Evolutionary conservation across 2,329 filamentous ascomycete species (phyloP).

Genomic region (Aspergillus hortae): DNA sequence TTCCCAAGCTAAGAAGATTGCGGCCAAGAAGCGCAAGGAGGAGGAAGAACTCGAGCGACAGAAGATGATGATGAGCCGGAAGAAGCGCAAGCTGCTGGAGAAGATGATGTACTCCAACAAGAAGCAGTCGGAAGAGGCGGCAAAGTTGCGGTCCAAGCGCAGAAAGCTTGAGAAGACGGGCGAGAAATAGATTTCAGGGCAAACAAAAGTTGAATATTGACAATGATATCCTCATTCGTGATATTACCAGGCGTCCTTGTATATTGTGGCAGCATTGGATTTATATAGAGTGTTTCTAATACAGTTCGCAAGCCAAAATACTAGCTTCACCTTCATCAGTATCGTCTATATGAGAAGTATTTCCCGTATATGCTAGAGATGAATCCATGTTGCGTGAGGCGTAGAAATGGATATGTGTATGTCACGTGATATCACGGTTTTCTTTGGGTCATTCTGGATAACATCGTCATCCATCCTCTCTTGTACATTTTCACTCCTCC

Average conservation of each 20-base stretch:
- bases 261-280: constrained; percentile 10
- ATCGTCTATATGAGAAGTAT: no score
- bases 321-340: no score
- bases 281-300: constrained; percentile 8
- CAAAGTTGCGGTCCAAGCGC: constrained; percentile 82
- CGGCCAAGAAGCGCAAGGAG: constrained; percentile 62
- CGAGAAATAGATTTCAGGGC: constrained; percentile 21
- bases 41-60: constrained; percentile 85
- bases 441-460: background rate
- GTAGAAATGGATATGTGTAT: background rate
- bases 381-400: background rate
- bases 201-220: constrained; percentile 21
- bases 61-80: constrained; percentile 97
- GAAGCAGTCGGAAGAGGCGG: constrained; percentile 86
- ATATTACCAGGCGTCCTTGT: constrained; percentile 16
- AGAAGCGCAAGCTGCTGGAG: constrained; percentile 95
- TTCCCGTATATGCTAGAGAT: no score
- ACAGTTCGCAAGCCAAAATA: background rate
- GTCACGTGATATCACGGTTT: constrained; percentile 14
- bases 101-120: constrained; percentile 96
- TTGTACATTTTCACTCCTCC: background rate
- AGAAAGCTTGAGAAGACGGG: constrained; percentile 72
- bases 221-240: constrained; percentile 23
- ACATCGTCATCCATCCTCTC: background rate
- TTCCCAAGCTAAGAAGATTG: constrained; percentile 67